phyloP scores from a whole-genome alignment of 2,329 filamentous ascomycete genomes.

The Sporothrix euskadiensis region DNA sequence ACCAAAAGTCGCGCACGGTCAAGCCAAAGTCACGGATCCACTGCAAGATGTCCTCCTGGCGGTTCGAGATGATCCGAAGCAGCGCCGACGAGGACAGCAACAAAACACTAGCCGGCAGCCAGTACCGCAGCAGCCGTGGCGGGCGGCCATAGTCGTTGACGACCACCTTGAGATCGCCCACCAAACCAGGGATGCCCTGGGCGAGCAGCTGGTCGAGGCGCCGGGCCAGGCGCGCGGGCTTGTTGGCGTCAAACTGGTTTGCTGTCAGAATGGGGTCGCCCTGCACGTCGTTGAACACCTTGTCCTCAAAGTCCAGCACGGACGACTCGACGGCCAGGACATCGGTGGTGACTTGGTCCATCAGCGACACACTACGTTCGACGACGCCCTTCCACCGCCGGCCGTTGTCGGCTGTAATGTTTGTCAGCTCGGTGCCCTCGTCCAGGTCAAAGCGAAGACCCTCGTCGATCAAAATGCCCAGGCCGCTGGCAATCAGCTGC shows the following conservation, averaged over 20 bases:
- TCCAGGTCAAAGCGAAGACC: constrained; percentile 66
- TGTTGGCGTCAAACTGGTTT: constrained; percentile 52
- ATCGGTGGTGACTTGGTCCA: constrained; percentile 80
- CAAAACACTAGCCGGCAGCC: constrained; percentile 72
- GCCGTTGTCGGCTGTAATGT: constrained; percentile 43
- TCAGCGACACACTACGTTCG: constrained; percentile 76
- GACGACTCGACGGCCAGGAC: constrained; percentile 63
- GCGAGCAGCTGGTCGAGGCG: constrained; percentile 70
- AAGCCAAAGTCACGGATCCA: constrained; percentile 79
- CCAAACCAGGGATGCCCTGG: constrained; percentile 67
- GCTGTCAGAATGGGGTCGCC: constrained; percentile 60
- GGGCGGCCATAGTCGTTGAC: constrained; percentile 72
- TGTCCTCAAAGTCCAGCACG: constrained; percentile 65
- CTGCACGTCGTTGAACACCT: constrained; percentile 63
- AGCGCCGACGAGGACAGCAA: constrained; percentile 84
- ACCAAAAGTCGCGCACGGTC: constrained; percentile 86
- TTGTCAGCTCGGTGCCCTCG: constrained; percentile 45
- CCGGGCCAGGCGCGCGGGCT: constrained; percentile 62
- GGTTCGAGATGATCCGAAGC: constrained; percentile 73
- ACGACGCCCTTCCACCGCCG: constrained; percentile 70
- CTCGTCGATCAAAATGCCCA: constrained; percentile 86
- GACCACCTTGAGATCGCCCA: constrained; percentile 54
- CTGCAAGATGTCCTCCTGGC: constrained; percentile 71
- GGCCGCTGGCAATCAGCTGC: constrained; percentile 78
- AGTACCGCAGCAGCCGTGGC: constrained; percentile 75